Evolutionary conservation across 192 early-diverging fungal species (phyloP).

Genomic region (Piromyces finnis): DNA sequence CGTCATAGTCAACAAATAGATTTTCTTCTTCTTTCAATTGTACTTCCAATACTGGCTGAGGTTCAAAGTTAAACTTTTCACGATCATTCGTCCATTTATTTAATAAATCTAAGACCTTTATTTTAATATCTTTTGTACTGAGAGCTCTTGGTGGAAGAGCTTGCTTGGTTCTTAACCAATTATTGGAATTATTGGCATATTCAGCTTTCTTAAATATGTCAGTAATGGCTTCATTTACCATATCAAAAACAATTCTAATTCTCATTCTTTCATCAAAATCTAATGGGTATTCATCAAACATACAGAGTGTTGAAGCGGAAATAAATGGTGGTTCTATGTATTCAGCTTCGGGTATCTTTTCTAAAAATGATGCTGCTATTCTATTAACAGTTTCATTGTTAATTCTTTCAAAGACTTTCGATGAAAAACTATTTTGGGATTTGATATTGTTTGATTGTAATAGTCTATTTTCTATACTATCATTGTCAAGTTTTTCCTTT

Average conservation of each 20-base stretch:
- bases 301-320: neutral
- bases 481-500: neutral
- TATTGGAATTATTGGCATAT: neutral
- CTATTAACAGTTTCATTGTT: neutral
- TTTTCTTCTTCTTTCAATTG: neutral
- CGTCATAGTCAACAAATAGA: neutral
- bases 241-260: neutral
- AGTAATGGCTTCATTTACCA: neutral
- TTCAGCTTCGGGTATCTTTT: neutral
- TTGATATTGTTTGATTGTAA: neutral
- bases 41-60: neutral
- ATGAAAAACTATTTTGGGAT: neutral
- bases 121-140: neutral
- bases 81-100: neutral
- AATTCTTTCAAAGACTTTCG: neutral
- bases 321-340: neutral
- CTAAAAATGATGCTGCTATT: neutral
- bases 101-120: neutral
- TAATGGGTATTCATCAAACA: neutral
- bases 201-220: neutral
- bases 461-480: neutral
- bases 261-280: neutral
- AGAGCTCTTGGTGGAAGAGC: neutral
- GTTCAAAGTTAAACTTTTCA: neutral
- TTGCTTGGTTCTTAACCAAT: neutral